Evolutionary conservation across 2,329 filamentous ascomycete species (phyloP).

Genomic region (Nannizziopsis barbatae): DNA sequence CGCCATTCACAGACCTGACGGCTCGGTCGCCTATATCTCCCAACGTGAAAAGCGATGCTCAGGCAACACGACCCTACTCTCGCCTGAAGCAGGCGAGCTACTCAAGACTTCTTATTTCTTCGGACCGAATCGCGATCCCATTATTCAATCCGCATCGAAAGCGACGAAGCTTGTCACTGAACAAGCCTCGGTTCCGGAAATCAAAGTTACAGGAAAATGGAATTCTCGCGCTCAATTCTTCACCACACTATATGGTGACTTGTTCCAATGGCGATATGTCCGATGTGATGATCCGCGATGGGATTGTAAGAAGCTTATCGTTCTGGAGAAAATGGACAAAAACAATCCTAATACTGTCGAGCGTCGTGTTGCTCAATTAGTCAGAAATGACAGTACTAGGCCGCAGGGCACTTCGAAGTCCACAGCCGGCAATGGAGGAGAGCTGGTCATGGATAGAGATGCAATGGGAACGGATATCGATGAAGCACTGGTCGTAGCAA

Average conservation of each 20-base stretch:
- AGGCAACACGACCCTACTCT: constrained; percentile 40
- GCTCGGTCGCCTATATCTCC: constrained; percentile 42
- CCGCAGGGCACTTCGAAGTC: constrained; percentile 28
- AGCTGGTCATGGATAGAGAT: constrained; percentile 41
- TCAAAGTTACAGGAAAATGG: constrained; percentile 32
- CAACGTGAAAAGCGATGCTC: constrained; percentile 39
- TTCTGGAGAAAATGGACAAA: constrained; percentile 18
- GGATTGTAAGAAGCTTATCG: constrained; percentile 20
- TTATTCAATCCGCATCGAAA: constrained; percentile 27
- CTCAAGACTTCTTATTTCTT: constrained; percentile 49
- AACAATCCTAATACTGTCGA: constrained; percentile 1
- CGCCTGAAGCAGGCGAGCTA: constrained; percentile 26
- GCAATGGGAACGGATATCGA: constrained; percentile 22
- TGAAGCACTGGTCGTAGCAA: constrained; percentile 45
- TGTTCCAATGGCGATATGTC: constrained; percentile 48
- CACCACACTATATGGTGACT: constrained; percentile 37
- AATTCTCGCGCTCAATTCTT: constrained; percentile 41
- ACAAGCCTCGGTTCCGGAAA: constrained; percentile 15
- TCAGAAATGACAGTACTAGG: constrained; percentile 32
- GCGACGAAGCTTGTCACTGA: constrained; percentile 10
- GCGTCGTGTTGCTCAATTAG: constrained; percentile 30
- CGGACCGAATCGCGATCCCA: constrained; percentile 44
- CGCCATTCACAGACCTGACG: constrained; percentile 25
- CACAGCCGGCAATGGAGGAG: constrained; percentile 34
- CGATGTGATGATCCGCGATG: constrained; percentile 28